These are phyloP conservation scores for Cladophialophora chaetospira DNA, from an alignment of 2,329 filamentous ascomycete genomes.

Conservation along the genomic window DNA sequence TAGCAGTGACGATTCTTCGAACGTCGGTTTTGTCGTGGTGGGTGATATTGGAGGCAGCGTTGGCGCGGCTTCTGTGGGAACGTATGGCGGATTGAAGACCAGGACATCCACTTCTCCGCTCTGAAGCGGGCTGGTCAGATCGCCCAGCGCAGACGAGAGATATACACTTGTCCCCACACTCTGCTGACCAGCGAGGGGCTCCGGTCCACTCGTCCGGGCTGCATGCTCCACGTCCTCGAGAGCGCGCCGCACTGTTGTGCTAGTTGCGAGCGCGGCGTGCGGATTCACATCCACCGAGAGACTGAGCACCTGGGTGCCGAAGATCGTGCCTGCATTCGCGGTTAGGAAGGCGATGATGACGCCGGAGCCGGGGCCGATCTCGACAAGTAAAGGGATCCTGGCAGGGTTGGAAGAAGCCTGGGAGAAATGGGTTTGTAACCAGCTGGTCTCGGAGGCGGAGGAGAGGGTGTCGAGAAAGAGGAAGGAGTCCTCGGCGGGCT, in stretches of 20 bases:
- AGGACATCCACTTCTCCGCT: slow-evolving; percentile 72
- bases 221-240: no score
- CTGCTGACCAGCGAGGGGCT: no score
- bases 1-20: slow-evolving; percentile 80
- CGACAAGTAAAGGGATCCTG: slow-evolving; percentile 66
- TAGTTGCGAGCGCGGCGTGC: slow-evolving; percentile 77
- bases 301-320: slow-evolving; percentile 70
- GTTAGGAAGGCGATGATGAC: slow-evolving; percentile 88
- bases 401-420: background rate
- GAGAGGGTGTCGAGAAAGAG: slow-evolving; percentile 91
- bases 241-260: slow-evolving; percentile 64
- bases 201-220: no score
- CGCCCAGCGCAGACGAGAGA: slow-evolving; percentile 68
- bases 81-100: slow-evolving; percentile 96
- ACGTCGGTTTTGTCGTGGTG: slow-evolving; percentile 43
- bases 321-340: slow-evolving; percentile 71
- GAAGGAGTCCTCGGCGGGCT: slow-evolving; percentile 94
- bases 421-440: slow-evolving; percentile 66
- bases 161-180: slow-evolving; percentile 45
- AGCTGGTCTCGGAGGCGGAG: slow-evolving; percentile 65
- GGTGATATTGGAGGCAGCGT: slow-evolving; percentile 39
- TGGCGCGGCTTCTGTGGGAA: slow-evolving; percentile 79
- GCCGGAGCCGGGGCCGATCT: slow-evolving; percentile 88
- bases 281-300: slow-evolving; percentile 82
- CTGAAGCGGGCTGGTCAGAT: slow-evolving; percentile 67